A percentile compares a stretch with the other conserved stretches of the same genome.
These are phyloP conservation scores for Isatis lusitanica DNA, from an alignment of 441 rosid genomes.

Conservation along the genomic window DNA sequence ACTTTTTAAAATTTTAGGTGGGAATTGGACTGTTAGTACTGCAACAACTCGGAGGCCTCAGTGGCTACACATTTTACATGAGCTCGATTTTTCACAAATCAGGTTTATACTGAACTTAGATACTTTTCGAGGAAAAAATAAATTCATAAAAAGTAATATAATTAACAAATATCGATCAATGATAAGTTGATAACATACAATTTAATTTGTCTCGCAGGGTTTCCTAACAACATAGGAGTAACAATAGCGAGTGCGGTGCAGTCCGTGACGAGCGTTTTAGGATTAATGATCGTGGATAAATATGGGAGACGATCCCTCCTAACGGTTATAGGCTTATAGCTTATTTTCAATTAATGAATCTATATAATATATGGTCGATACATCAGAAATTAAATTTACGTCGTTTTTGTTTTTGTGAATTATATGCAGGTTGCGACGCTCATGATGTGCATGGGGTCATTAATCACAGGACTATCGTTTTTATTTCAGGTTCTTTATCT, in stretches of 20 bases:
- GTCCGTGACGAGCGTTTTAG: conserved; percentile 16
- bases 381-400: not conserved
- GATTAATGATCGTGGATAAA: conserved; percentile 43
- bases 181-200: not conserved
- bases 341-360: not conserved
- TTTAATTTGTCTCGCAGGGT: conserved; percentile 27
- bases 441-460: conserved; percentile 46
- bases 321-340: conserved; percentile 35
- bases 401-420: not conserved
- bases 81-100: conserved; percentile 47
- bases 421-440: conserved; percentile 46
- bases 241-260: conserved; percentile 18
- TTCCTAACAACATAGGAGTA: conserved; percentile 46
- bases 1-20: conserved; percentile 35
- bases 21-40: conserved; percentile 59
- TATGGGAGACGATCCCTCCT: conserved; percentile 51
- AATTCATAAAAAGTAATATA: no score
- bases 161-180: not conserved
- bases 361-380: not conserved
- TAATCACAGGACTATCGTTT: conserved; percentile 54
- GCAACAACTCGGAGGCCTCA: conserved; percentile 51
- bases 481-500: conserved; percentile 44
- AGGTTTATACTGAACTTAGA: conserved; percentile 27
- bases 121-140: not conserved
- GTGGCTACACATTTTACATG: conserved; percentile 51